These are phyloP conservation scores for Starmera amethionina DNA, from an alignment of 805 yeast species.

Conservation along the genomic window DNA sequence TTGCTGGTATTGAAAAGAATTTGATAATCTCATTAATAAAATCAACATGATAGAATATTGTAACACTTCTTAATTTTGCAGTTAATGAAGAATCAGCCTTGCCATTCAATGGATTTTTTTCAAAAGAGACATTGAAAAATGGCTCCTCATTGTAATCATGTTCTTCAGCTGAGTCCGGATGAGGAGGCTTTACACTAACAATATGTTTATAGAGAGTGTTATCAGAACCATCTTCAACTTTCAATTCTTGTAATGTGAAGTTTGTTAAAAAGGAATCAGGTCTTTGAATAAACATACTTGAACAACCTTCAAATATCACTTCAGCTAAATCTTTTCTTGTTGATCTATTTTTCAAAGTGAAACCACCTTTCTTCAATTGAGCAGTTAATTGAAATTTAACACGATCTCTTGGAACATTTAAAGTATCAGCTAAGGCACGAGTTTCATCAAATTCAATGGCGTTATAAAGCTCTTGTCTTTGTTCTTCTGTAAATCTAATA, in stretches of 20 bases:
- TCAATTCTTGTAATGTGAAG: slow-evolving; percentile 70
- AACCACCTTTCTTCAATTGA: slow-evolving; percentile 65
- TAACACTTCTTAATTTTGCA: slow-evolving; percentile 75
- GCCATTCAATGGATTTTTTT: slow-evolving; percentile 76
- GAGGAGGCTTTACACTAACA: slow-evolving; percentile 68
- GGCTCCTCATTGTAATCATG: slow-evolving; percentile 35
- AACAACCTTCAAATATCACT: slow-evolving; percentile 74
- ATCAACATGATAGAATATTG: slow-evolving; percentile 79
- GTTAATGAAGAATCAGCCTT: slow-evolving; percentile 72
- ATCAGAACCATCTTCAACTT: slow-evolving; percentile 80
- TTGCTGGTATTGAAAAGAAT: slow-evolving; percentile 77
- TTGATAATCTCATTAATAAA: slow-evolving; percentile 65
- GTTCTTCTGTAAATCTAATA: slow-evolving; percentile 69
- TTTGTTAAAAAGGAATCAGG: slow-evolving; percentile 67
- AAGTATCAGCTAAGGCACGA: slow-evolving; percentile 35
- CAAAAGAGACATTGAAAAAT: slow-evolving; percentile 74
- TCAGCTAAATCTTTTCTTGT: slow-evolving; percentile 50
- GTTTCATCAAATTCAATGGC: slow-evolving; percentile 87
- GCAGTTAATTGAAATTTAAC: slow-evolving; percentile 60
- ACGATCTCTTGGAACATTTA: slow-evolving; percentile 65
- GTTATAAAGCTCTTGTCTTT: slow-evolving; percentile 79
- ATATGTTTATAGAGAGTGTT: slow-evolving; percentile 76
- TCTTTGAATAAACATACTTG: slow-evolving; percentile 61
- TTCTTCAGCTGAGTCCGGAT: slow-evolving; percentile 25
- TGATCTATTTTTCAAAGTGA: slow-evolving; percentile 38